Conservation (phyloP, 2,329 filamentous ascomycete species). For the Fusarium fujikuroi region DNA sequence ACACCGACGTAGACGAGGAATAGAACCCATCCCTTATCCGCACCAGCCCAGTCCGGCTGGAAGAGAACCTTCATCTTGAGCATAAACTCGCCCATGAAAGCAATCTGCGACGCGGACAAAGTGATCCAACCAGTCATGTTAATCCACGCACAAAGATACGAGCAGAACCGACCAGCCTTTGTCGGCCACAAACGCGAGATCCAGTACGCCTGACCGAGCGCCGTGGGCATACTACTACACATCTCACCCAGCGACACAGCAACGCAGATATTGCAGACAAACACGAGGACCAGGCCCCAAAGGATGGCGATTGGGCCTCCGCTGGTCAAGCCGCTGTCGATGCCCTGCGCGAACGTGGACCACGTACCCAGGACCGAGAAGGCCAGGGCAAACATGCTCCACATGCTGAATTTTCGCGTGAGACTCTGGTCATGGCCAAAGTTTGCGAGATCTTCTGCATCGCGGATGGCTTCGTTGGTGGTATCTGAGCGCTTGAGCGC, state of each 20-base stretch:
- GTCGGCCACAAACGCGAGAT: conserved; percentile 51
- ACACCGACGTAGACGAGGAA: conserved; percentile 66
- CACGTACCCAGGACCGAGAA: conserved; percentile 69
- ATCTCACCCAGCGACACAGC: conserved; percentile 66
- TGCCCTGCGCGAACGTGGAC: conserved; percentile 64
- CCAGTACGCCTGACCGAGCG: conserved; percentile 70
- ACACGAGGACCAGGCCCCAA: conserved; percentile 65
- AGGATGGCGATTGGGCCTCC: conserved; percentile 65
- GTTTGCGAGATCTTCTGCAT: conserved; percentile 54
- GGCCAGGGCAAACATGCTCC: conserved; percentile 67
- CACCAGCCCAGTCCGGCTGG: conserved; percentile 57
- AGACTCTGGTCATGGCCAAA: conserved; percentile 55
- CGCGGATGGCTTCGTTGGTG: conserved; percentile 46
- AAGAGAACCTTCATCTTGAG: conserved; percentile 67
- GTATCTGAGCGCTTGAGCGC: conserved; percentile 39
- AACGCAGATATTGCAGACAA: conserved; percentile 63
- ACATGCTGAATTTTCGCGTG: conserved; percentile 60
- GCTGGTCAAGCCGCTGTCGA: conserved; percentile 61
- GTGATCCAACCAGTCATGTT: conserved; percentile 71
- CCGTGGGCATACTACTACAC: conserved; percentile 68
- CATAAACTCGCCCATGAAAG: conserved; percentile 68
- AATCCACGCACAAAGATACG: conserved; percentile 69
- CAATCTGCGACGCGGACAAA: conserved; percentile 64
- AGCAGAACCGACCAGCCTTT: conserved; percentile 58
- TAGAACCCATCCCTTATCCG: conserved; percentile 61